Evolutionary conservation across 2,329 filamentous ascomycete genomes (phyloP), one percentile per base, ranked within the genome.

Genomic region (Cladosporium velox): DNA sequence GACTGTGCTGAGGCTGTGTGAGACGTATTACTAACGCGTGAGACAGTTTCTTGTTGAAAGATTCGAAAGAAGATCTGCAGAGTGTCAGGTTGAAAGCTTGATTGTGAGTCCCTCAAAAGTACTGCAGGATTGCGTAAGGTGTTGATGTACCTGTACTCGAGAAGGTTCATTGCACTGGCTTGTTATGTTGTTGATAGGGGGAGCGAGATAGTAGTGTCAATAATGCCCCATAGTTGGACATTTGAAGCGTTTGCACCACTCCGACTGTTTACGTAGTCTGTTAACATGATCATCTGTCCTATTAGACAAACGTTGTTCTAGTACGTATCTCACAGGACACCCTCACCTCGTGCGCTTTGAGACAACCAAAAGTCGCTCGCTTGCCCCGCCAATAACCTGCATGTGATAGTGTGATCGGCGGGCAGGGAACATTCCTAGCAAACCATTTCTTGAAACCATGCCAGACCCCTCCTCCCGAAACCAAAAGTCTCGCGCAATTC

Each of bases 31-130:
- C 59, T 67, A 57, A 65, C 69, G 61, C 11, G 66, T n/a, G 30
- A 44, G 21, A 38, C 71, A 97, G 93, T 73, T 98, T 96, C 78
- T 81, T 98, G 68, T 82, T 97, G 68, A 93, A 88, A 78, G 93
- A 97, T 77, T 88, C 92, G 4, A 87, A 91, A 74, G 90, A 96
- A 73, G 93, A 97, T 72, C 85, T 96, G 72, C 86, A 90, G 51
- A 86, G 85, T 68, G 85, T 88, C 72, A 85, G 91, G 72, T 79
- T 92, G 66, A 96, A 96, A 79, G 87, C 88, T 71, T 90, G 76
- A 71, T 64, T 32, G n/a, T 35, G n/a, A 21, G 28, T 24, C 52
- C 28, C 52, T 55, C 30, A 10, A 4, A 14, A 55, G n/a, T 12
- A 47, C n/a, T 47, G 8, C n/a, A 35, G 49, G 54, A 57, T 64